Evolutionary conservation across 73 alveolate species (phyloP), one percentile per base, ranked within the genome.

Genomic region (Symbiodinium pilosum): DNA sequence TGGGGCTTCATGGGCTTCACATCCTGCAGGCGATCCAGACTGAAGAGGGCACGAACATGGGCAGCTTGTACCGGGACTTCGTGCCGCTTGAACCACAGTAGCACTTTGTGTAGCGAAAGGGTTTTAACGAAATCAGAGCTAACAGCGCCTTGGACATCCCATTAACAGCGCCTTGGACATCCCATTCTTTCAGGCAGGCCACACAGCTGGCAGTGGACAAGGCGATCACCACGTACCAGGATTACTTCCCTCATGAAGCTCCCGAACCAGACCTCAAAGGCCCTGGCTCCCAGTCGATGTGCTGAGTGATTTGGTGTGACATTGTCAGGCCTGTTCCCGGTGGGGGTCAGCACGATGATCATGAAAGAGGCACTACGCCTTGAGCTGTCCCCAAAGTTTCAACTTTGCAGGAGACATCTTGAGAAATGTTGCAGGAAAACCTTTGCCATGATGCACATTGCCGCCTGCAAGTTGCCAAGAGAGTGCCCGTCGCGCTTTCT

Each of bases 311-410:
- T 38, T 38, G 41, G 81, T 28, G 81, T 38, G 39, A 64, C 39
- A 64, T 38, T 64, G 41, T 28, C 24, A 91, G 97, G 97, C 39
- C 71, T 91, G 77, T 91, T 91, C 26, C 97, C 97, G 34, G 87
- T 91, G 52, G 97, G 97, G 39, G 81, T 91, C 42, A 91, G 97
- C 77, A 42, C 97, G n/a, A 91, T 91, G 97, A 91, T 91, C 77
- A 91, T 91, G 97, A 91, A 91, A 68, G 97, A 91, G 97, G 97
- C 36, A 14, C 81, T 32, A n/a, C 34, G 44, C 44, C 11, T 32
- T 73, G 47, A 32, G 32, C n/a, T n/a, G n/a, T n/a, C n/a, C n/a
- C n/a, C n/a, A n/a, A n/a, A n/a, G n/a, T n/a, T n/a, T n/a, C n/a
- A n/a, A n/a, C n/a, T n/a, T n/a, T n/a, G n/a, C n/a, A n/a, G n/a